These are phyloP conservation scores for Boletus barrowsii DNA, from an alignment of 768 basidiomycete species.

Conservation along the genomic window DNA sequence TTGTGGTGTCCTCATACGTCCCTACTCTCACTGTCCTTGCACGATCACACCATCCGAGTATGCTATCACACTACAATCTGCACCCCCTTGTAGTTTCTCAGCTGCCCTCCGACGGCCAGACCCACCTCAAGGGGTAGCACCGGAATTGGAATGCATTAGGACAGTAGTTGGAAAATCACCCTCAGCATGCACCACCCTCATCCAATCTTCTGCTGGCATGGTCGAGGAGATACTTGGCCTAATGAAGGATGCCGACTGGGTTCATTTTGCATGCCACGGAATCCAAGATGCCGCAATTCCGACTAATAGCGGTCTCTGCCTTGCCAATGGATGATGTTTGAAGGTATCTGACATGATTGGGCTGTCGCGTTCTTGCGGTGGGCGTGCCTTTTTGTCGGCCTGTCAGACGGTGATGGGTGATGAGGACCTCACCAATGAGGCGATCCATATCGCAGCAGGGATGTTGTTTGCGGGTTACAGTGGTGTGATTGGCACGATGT, in stretches of 20 bases:
- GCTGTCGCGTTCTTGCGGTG: neutral
- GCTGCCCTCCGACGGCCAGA: slow-evolving; percentile 9
- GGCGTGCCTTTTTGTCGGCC: neutral
- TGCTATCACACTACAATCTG: neutral
- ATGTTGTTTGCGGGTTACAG: slow-evolving; percentile 34
- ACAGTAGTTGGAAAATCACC: neutral
- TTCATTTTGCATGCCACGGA: neutral
- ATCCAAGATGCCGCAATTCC: neutral
- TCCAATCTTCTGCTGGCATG: neutral
- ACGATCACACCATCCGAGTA: neutral
- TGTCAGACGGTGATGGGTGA: neutral
- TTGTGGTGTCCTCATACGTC: neutral
- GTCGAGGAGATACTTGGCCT: slow-evolving; percentile 9
- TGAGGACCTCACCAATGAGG: neutral
- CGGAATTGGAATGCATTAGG: slow-evolving; percentile 24
- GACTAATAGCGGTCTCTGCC: neutral
- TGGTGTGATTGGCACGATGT: slow-evolving; percentile 4
- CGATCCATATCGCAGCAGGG: slow-evolving; percentile 4
- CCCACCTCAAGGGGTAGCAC: slow-evolving; percentile 9
- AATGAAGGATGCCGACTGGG: slow-evolving; percentile 1
- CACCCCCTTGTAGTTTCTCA: slow-evolving; percentile 1
- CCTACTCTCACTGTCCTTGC: slow-evolving; percentile 11
- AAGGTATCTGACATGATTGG: neutral
- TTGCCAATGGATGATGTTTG: neutral
- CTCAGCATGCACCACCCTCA: neutral